Conservation (phyloP, 73 alveolate species). For the Tetrahymena elliotti region DNA sequence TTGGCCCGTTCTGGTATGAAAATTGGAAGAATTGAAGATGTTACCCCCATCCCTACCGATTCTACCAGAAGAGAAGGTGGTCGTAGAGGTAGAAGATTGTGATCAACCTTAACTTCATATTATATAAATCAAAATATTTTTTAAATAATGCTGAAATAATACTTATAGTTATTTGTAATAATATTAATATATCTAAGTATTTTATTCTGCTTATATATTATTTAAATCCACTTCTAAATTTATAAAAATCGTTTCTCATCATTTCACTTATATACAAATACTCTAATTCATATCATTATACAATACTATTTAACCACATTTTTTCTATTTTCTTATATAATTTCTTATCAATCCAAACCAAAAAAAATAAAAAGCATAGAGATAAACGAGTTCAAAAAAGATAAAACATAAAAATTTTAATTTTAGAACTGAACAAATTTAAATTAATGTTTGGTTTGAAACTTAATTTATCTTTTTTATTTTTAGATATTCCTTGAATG, state of each 20-base stretch:
- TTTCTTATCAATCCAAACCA: neutral
- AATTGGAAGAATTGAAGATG: conserved; percentile 99
- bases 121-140: neutral
- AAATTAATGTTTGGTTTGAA: neutral
- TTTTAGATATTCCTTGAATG: neutral
- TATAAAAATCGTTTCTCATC: neutral
- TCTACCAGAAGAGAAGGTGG: conserved; percentile 98
- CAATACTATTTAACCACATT: too few species aligned
- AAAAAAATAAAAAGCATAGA: too few species aligned
- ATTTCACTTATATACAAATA: neutral
- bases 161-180: neutral
- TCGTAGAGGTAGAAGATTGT: conserved; percentile 99
- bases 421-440: neutral
- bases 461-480: neutral
- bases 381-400: neutral
- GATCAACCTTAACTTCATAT: conserved; percentile 28
- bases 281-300: too few species aligned
- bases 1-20: conserved; percentile 97
- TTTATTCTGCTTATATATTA: neutral
- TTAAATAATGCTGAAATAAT: neutral
- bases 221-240: neutral
- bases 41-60: conserved; percentile 99
- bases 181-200: neutral
- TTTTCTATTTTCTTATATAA: too few species aligned
- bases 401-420: too few species aligned